Conservation (phyloP, 768 basidiomycete species). For the Mycena alexandri region DNA sequence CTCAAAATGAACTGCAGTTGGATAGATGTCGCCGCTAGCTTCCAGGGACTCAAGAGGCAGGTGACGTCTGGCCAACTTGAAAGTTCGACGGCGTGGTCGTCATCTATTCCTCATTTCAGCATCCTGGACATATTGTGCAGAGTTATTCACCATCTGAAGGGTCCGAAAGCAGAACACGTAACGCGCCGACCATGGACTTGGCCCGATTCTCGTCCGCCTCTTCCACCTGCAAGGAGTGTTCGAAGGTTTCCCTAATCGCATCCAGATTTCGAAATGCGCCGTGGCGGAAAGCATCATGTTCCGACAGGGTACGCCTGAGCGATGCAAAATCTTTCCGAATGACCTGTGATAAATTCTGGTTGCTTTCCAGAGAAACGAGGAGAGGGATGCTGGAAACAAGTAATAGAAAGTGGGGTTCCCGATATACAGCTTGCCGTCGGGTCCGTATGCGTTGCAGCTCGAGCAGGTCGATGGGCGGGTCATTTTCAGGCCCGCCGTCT, state of each 20-base stretch:
- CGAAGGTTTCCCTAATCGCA: constrained; percentile 76
- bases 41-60: constrained; percentile 84
- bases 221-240: constrained; percentile 67
- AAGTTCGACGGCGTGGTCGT: constrained; percentile 59
- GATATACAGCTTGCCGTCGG: constrained; percentile 75
- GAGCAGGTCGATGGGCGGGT: constrained; percentile 64
- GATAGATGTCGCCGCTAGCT: constrained; percentile 83
- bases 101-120: constrained; percentile 5
- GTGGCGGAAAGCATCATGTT: constrained; percentile 76
- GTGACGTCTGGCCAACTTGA: constrained; percentile 73
- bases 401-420: constrained; percentile 72
- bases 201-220: constrained; percentile 64
- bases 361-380: constrained; percentile 79
- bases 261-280: constrained; percentile 83
- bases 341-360: constrained; percentile 61
- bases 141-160: constrained; percentile 64
- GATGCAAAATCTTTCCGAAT: constrained; percentile 62
- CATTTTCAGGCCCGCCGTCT: constrained; percentile 54
- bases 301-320: constrained; percentile 72
- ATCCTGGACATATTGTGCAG: background rate
- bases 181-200: constrained; percentile 73
- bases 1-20: constrained; percentile 82
- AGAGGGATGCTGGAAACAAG: constrained; percentile 76
- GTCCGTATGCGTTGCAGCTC: constrained; percentile 80
- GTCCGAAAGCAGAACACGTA: constrained; percentile 77